Percentiles rank a stretch among this genome's conserved stretches.
phyloP scores from a whole-genome alignment of 345 rosid species.

The Eucalyptus pauciflora region DNA sequence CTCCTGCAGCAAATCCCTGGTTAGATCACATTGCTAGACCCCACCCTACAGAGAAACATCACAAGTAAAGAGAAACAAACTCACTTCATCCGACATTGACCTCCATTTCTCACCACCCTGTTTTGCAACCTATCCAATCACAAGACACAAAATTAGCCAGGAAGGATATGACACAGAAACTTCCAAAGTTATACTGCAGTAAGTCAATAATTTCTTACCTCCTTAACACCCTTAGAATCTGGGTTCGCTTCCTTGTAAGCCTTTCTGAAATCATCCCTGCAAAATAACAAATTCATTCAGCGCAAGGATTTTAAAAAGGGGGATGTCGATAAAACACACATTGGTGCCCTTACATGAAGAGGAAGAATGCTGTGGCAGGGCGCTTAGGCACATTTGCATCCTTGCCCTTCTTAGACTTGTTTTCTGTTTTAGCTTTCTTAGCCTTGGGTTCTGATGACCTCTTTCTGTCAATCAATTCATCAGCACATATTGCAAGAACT shows the following conservation, averaged over 20 bases:
- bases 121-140: conserved; percentile 46
- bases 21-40: neutral
- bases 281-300: neutral
- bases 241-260: conserved; percentile 50
- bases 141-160: neutral
- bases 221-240: conserved; percentile 35
- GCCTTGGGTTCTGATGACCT: conserved; percentile 63
- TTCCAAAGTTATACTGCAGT: neutral
- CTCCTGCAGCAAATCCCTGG: conserved; percentile 26
- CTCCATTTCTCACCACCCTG: conserved; percentile 83
- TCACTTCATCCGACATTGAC: conserved; percentile 68
- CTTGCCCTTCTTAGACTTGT: conserved; percentile 34
- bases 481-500: neutral
- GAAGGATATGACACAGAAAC: neutral
- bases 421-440: conserved; percentile 42
- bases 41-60: neutral
- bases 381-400: conserved; percentile 52
- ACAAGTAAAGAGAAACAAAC: neutral
- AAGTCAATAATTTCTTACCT: conserved; percentile 11
- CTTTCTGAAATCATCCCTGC: conserved; percentile 75
- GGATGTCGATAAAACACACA: too few species aligned
- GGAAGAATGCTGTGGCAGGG: conserved; percentile 81
- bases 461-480: conserved; percentile 28
- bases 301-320: neutral
- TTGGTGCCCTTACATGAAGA: conserved; percentile 46